Evolutionary conservation across 805 yeast genomes (phyloP).

Genomic region (Lipomyces oligophaga): DNA sequence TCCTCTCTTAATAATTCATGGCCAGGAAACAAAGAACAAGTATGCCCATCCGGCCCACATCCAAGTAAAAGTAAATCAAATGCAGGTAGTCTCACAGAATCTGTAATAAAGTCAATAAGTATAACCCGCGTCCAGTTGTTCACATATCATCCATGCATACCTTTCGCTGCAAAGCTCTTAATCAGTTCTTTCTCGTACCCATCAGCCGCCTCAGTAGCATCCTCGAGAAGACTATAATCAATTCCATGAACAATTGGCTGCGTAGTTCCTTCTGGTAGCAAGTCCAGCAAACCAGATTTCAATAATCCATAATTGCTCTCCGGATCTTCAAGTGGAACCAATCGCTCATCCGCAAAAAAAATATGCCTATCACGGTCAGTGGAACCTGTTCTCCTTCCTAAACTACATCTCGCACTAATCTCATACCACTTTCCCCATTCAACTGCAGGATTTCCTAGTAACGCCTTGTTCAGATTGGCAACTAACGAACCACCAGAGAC

Average conservation of each 20-base stretch:
- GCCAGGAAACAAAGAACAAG: slow-evolving; percentile 92
- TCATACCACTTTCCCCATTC: slow-evolving; percentile 81
- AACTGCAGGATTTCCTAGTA: slow-evolving; percentile 68
- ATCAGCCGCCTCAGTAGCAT: slow-evolving; percentile 88
- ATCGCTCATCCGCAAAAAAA: slow-evolving; percentile 92
- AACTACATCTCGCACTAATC: too few species aligned
- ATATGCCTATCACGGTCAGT: slow-evolving; percentile 64
- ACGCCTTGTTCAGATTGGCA: slow-evolving; percentile 80
- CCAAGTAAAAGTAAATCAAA: slow-evolving; percentile 88
- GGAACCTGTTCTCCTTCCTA: too few species aligned
- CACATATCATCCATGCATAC: slow-evolving; percentile 12
- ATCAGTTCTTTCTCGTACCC: slow-evolving; percentile 81
- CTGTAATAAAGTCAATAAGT: slow-evolving; percentile 39
- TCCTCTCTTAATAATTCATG: slow-evolving; percentile 84
- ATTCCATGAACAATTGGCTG: slow-evolving; percentile 78
- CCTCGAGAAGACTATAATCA: slow-evolving; percentile 67
- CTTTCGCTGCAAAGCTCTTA: slow-evolving; percentile 84
- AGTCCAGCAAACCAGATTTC: slow-evolving; percentile 74
- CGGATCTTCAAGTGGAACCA: slow-evolving; percentile 78
- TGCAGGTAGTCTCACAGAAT: slow-evolving; percentile 91
- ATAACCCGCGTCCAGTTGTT: not conserved
- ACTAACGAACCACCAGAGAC: slow-evolving; percentile 90
- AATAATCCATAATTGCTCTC: slow-evolving; percentile 91
- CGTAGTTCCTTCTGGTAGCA: slow-evolving; percentile 48
- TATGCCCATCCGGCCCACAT: slow-evolving; percentile 98